Evolutionary conservation across 129 eudicot species (phyloP), one percentile per base, ranked within the genome.

Genomic region (Escallonia herrerae): DNA sequence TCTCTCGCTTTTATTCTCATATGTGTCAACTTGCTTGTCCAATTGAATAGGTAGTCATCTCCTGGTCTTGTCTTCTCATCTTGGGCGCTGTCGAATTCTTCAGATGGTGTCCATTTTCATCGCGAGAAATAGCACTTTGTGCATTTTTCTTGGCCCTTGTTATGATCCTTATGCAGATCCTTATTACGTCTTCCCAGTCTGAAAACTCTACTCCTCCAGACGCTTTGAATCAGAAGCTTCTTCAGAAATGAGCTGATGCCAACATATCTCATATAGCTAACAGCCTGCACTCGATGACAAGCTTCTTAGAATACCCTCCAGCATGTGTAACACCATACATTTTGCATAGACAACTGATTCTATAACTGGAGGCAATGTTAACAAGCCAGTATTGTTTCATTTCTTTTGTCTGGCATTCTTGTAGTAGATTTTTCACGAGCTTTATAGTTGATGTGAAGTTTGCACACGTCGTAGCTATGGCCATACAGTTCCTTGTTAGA

Each of bases 131-230:
- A 46, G 77, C 82, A 42, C 62, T 86, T 15, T 77, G 79, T 47
- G 78, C 76, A 40, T n/a, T 57, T 9, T 44, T 86, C 55, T 67
- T 90, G 80, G 74, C 64, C 33, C 46, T 90, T 12, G 85, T 84
- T 43, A 57, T 78, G 68, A 65, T 84, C 77, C 58, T 73, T 4
- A 87, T 86, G 91, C 97, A 86, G 57, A 75, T 83, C 65, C 89
- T 90, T 60, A 75, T 86, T 42, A 53, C 76, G 55, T 81, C 74
- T 75, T 79, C 91, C 14, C 87, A 84, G 57, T 77, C 95, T 0
- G 95, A 90, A 62, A 60, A 77, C 64, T 75, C 95, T 40, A 57
- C 72, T 51, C 83, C 87, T 68, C 77, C 75, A n/a, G 57, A 57
- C 66, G 67, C 66, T 6, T 66, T 85, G 72, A 81, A 72, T 46